phyloP scores from a whole-genome alignment of 106 monocot genomes.

The Acorus gramineus region DNA sequence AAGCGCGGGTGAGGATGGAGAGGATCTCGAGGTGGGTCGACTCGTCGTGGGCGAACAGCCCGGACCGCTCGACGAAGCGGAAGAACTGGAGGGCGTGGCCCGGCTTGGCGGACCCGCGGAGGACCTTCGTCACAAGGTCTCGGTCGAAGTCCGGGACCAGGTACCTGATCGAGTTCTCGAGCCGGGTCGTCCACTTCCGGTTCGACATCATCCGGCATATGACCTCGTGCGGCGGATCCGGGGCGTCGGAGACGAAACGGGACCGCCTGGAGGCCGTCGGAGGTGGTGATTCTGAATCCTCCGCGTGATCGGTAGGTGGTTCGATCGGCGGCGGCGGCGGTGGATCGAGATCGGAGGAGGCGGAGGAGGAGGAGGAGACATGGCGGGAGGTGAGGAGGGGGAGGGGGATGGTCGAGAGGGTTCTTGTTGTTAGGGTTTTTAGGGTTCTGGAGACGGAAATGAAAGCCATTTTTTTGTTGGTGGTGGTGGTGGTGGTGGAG shows the following conservation, averaged over 20 bases:
- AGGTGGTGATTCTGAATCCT: no score
- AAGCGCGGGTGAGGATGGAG: slow-evolving; percentile 41
- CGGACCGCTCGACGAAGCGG: slow-evolving; percentile 88
- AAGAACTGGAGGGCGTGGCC: slow-evolving; percentile 72
- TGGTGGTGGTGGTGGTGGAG: no score
- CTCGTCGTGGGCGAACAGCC: slow-evolving; percentile 55
- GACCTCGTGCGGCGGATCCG: slow-evolving; percentile 30
- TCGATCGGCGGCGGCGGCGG: no score
- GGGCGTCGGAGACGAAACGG: not conserved
- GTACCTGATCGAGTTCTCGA: slow-evolving; percentile 83
- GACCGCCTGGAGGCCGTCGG: no score
- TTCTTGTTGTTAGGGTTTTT: no score
- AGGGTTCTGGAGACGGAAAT: no score
- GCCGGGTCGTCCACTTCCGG: slow-evolving; percentile 92
- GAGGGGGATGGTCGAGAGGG: no score
- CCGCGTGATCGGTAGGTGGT: no score
- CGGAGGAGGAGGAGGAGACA: no score
- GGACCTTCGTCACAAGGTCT: slow-evolving; percentile 46
- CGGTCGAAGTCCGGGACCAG: slow-evolving; percentile 49
- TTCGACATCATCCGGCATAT: slow-evolving; percentile 65
- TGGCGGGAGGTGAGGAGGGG: no score
- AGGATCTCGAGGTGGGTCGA: slow-evolving; percentile 48
- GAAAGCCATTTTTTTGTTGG: no score
- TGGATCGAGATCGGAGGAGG: no score
- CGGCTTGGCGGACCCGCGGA: slow-evolving; percentile 38